Evolutionary conservation across 192 early-diverging fungal genomes (phyloP).

Genomic region (Dispira simplex): DNA sequence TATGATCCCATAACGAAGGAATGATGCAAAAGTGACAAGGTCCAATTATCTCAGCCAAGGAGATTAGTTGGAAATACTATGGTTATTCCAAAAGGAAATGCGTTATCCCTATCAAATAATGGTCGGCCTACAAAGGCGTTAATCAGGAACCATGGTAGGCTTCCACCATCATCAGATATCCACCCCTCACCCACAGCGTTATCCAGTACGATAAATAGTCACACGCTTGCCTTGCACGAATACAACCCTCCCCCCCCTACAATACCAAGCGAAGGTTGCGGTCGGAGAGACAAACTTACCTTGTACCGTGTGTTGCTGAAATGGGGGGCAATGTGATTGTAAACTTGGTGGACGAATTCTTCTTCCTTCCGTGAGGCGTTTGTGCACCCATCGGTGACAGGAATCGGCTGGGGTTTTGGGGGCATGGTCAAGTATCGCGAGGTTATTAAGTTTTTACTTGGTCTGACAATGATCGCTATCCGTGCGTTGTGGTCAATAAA

Average conservation of each 20-base stretch:
- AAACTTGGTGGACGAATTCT: constrained; percentile 79
- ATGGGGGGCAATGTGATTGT: constrained; percentile 82
- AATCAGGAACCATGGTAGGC: not conserved
- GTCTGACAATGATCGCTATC: too few species aligned
- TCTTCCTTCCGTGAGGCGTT: constrained; percentile 38
- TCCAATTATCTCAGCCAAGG: constrained; percentile 1
- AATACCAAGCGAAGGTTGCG: not conserved
- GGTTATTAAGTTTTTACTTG: not conserved
- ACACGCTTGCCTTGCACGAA: too few species aligned
- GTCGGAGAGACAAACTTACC: constrained; percentile 14
- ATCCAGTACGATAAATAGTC: too few species aligned
- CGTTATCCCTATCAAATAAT: not conserved
- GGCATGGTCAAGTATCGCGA: not conserved
- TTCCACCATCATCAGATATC: not conserved
- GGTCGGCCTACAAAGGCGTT: not conserved
- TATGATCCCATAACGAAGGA: not conserved
- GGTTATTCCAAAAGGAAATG: not conserved
- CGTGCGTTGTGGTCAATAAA: too few species aligned
- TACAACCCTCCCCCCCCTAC: too few species aligned
- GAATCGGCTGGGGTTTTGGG: constrained; percentile 1
- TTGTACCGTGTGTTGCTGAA: constrained; percentile 95
- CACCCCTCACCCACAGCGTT: not conserved
- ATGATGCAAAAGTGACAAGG: constrained; percentile 1
- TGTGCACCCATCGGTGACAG: not conserved
- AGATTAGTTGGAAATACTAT: constrained; percentile 1